Base-by-base conservation (phyloP, 163 green algal species). In the Trebouxiophyceae sp. region DNA sequence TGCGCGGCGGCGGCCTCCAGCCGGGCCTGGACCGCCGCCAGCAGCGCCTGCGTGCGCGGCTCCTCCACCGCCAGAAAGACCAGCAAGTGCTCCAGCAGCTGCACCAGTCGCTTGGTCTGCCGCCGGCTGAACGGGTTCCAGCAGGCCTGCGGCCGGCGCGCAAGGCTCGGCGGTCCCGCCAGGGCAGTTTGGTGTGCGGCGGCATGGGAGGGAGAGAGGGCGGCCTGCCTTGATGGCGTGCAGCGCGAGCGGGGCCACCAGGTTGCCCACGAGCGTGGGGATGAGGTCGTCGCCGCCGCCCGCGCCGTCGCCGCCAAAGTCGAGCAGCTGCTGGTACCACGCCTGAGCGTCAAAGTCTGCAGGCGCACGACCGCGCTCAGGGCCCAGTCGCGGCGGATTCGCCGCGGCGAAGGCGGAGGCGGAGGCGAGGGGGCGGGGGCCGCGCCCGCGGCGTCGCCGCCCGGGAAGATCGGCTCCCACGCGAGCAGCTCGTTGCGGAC, bases 401-500 rank as follows among this genome's bases (percentile, higher is more conserved):
- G n/a, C 50, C 3, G 22, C 12, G n/a, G 28, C 39, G 8, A 50
- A n/a, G 39, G 39, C 39, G 39, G 16, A 50, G n/a, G n/a, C n/a
- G n/a, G n/a, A n/a, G n/a, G n/a, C n/a, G n/a, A n/a, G n/a, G n/a
- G n/a, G n/a, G n/a, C n/a, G n/a, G n/a, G n/a, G n/a, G n/a, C n/a
- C n/a, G n/a, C n/a, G n/a, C n/a, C n/a, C n/a, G n/a, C n/a, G n/a
- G n/a, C n/a, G n/a, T n/a, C n/a, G n/a, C n/a, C n/a, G n/a, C n/a
- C n/a, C n/a, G n/a, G n/a, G 8, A 67, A 70, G 54, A 97, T 66
- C 24, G 89, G 90, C 26, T 90, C 83, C 92, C 92, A 98, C 0
- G 54, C 60, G 56, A 97, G 76, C 56, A 97, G 82, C 77, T 97
- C 84, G 61, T 95, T 72, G 20, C 91, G 78, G 26, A 95, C 92